Percentiles rank a stretch among this genome's conserved stretches.
Conservation (phyloP, 306 rosid genomes). For the Cajanus cajan region DNA sequence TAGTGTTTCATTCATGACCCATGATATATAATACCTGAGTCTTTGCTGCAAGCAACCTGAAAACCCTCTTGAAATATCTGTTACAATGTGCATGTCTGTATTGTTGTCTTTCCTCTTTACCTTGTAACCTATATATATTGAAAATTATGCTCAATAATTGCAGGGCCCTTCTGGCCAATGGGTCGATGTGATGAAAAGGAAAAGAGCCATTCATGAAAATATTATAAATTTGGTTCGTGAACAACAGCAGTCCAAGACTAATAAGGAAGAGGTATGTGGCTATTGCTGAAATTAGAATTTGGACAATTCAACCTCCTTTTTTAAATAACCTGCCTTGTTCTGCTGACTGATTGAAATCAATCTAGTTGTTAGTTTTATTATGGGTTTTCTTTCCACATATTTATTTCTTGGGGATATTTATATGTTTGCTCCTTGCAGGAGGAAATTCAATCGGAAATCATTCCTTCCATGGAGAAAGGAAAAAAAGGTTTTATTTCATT, state of each 20-base stretch:
- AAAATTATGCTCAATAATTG: constrained; percentile 27
- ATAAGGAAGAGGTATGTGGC: constrained; percentile 48
- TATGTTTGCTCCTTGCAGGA: constrained; percentile 53
- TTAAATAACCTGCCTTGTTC: neutral
- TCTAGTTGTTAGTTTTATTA: neutral
- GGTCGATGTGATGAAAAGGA: constrained; percentile 94
- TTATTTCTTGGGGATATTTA: constrained; percentile 7
- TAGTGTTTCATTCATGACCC: neutral
- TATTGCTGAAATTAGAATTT: constrained; percentile 17
- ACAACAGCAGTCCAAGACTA: constrained; percentile 47
- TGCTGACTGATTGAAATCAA: constrained; percentile 1
- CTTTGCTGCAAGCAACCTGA: neutral
- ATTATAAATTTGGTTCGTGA: constrained; percentile 68
- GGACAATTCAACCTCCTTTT: neutral
- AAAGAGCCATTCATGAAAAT: constrained; percentile 84
- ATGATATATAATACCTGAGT: constrained; percentile 13
- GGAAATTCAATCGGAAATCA: constrained; percentile 38
- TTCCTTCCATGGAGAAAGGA: constrained; percentile 45
- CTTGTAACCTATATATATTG: neutral
- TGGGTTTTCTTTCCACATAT: constrained; percentile 4
- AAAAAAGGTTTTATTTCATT: constrained; percentile 56
- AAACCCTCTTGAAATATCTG: neutral
- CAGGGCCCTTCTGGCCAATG: constrained; percentile 78
- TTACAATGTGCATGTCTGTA: neutral
- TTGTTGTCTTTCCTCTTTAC: constrained; percentile 15